phyloP scores from a whole-genome alignment of 2,329 filamentous ascomycete genomes.

The Polytolypa hystricis region DNA sequence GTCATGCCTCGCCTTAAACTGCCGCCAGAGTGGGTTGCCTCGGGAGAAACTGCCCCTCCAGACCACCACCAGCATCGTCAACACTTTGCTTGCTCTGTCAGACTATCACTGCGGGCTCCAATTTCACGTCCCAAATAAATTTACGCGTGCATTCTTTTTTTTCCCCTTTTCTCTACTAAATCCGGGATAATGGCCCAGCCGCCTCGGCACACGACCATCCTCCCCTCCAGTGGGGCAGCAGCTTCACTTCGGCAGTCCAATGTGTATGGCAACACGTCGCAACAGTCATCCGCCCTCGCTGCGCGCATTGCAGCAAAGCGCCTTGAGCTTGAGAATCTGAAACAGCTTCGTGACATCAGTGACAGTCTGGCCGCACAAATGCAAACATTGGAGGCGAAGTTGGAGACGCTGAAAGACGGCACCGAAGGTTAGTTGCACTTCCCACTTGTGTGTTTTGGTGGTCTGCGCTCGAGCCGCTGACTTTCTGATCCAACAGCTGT shows the following conservation, averaged over 20 bases:
- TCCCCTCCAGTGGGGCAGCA: conserved; percentile 16
- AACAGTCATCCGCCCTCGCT: conserved; percentile 47
- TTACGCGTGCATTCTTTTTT: no score
- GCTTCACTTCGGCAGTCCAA: conserved; percentile 23
- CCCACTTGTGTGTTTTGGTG: not conserved
- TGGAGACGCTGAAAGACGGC: conserved; percentile 49
- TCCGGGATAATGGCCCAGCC: not conserved
- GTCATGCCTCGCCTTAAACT: conserved; percentile 4
- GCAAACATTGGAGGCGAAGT: conserved; percentile 50
- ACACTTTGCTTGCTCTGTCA: not conserved
- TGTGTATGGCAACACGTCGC: conserved; percentile 22
- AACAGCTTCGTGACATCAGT: conserved; percentile 51
- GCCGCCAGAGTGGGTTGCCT: not conserved
- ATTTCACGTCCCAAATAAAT: no score
- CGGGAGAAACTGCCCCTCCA: not conserved
- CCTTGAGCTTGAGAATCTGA: conserved; percentile 50
- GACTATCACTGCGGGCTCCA: no score
- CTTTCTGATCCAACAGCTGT: conserved; percentile 41
- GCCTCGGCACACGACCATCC: conserved; percentile 23
- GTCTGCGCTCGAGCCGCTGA: no score
- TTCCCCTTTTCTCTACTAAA: no score
- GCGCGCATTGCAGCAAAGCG: conserved; percentile 54
- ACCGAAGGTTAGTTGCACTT: conserved; percentile 44
- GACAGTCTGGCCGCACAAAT: conserved; percentile 52
- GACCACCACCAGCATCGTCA: not conserved